These are phyloP conservation scores for Fragaria iinumae DNA, from an alignment of 306 rosid species.

Conservation along the genomic window DNA sequence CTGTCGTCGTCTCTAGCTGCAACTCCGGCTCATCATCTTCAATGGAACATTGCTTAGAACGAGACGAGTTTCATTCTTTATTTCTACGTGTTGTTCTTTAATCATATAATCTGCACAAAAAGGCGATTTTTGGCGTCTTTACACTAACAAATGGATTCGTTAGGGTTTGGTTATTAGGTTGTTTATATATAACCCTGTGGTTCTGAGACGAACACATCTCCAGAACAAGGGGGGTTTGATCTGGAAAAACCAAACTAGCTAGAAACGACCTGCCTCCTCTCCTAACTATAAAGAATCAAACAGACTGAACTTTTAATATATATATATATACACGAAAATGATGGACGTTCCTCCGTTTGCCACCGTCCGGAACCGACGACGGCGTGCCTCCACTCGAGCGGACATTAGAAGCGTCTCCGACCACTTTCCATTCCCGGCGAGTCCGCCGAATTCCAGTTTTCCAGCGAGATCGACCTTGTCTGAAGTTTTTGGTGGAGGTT, in stretches of 20 bases:
- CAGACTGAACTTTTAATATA: too few species aligned
- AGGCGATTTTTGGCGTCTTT: constrained; percentile 9
- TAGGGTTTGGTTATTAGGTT: neutral
- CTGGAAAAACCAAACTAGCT: constrained; percentile 24
- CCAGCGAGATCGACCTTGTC: too few species aligned
- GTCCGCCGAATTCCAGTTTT: too few species aligned
- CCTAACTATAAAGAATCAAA: neutral
- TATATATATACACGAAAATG: too few species aligned
- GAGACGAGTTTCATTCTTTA: neutral
- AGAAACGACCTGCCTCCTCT: constrained; percentile 20
- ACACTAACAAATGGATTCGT: neutral
- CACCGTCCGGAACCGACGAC: too few species aligned
- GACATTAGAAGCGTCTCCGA: too few species aligned
- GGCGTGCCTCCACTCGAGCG: too few species aligned
- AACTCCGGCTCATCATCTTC: neutral
- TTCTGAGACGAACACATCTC: constrained; percentile 8
- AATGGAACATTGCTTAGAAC: neutral
- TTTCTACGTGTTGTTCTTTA: neutral
- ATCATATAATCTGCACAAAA: neutral
- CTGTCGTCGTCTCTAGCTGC: neutral
- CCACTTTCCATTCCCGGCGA: too few species aligned
- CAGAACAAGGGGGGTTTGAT: neutral
- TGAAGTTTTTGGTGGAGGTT: too few species aligned
- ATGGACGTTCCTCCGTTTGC: too few species aligned
- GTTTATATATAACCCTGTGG: neutral